Conservation (phyloP, 805 yeast species). For the Candida silvicultrix region DNA sequence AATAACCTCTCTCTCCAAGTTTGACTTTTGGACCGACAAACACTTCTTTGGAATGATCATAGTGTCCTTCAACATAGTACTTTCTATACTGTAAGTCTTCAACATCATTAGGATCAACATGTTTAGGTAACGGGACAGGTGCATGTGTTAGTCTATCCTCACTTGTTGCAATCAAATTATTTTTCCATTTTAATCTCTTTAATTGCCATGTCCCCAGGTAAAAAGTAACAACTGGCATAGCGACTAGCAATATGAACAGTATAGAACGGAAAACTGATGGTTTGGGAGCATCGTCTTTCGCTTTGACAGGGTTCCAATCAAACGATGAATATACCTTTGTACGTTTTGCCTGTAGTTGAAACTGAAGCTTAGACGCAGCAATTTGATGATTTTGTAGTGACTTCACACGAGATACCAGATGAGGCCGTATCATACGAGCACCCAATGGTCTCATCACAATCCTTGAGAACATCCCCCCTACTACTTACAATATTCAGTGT, state of each 20-base stretch:
- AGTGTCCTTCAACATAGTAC: constrained; percentile 70
- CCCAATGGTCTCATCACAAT: neutral
- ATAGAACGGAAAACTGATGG: constrained; percentile 23
- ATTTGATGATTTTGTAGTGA: neutral
- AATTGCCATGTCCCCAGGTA: constrained; percentile 93
- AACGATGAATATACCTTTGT: constrained; percentile 38
- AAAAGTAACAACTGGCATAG: constrained; percentile 86
- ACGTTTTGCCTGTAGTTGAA: neutral
- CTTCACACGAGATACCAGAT: neutral
- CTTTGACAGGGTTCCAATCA: constrained; percentile 78
- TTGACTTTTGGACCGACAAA: constrained; percentile 85
- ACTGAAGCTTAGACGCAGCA: neutral
- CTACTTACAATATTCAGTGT: no score
- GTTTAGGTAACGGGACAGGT: constrained; percentile 66
- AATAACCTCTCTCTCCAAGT: constrained; percentile 63
- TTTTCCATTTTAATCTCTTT: constrained; percentile 81
- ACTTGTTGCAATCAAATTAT: constrained; percentile 68
- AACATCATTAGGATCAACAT: constrained; percentile 57
- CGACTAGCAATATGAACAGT: constrained; percentile 33
- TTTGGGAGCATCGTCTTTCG: constrained; percentile 29
- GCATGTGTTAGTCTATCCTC: constrained; percentile 75
- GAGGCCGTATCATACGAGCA: neutral
- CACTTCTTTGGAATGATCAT: constrained; percentile 80
- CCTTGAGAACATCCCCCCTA: neutral
- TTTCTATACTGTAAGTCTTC: constrained; percentile 76